These are phyloP conservation scores for Raphanus hybrid DNA, from an alignment of 441 rosid genomes.

Conservation along the genomic window DNA sequence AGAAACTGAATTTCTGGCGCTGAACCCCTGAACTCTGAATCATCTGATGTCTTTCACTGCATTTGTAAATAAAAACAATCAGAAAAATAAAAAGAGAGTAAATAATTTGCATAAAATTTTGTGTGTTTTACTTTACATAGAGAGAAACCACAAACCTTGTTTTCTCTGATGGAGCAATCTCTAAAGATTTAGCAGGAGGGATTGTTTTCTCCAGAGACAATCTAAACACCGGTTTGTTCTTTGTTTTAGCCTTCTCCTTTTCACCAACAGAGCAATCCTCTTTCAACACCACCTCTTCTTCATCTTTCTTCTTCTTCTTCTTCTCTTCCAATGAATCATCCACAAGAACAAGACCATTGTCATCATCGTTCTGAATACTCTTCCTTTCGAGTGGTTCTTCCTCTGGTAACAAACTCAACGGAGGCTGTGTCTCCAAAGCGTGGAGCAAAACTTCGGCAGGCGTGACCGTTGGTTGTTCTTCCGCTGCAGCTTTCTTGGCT, in stretches of 20 bases:
- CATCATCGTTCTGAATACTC: slow-evolving; percentile 15
- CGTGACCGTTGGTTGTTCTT: slow-evolving; percentile 33
- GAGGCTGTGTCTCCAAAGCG: slow-evolving; percentile 39
- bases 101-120: not conserved
- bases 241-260: slow-evolving; percentile 27
- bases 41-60: slow-evolving; percentile 37
- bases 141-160: slow-evolving; percentile 31
- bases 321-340: slow-evolving; percentile 19
- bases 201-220: slow-evolving; percentile 41
- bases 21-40: slow-evolving; percentile 14
- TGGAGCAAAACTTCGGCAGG: slow-evolving; percentile 41
- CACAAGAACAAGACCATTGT: not conserved
- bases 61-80: slow-evolving; percentile 15
- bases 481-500: slow-evolving; percentile 56
- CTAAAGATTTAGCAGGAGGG: slow-evolving; percentile 28
- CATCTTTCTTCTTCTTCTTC: slow-evolving; percentile 19
- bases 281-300: slow-evolving; percentile 14
- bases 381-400: not conserved
- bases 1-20: slow-evolving; percentile 27
- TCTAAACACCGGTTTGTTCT: slow-evolving; percentile 44
- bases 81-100: slow-evolving; percentile 2
- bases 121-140: not conserved
- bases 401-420: not conserved
- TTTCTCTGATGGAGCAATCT: slow-evolving; percentile 28
- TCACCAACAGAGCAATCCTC: slow-evolving; percentile 29